Conservation (phyloP, 2,329 filamentous ascomycete species). For the Eutypa lata region DNA sequence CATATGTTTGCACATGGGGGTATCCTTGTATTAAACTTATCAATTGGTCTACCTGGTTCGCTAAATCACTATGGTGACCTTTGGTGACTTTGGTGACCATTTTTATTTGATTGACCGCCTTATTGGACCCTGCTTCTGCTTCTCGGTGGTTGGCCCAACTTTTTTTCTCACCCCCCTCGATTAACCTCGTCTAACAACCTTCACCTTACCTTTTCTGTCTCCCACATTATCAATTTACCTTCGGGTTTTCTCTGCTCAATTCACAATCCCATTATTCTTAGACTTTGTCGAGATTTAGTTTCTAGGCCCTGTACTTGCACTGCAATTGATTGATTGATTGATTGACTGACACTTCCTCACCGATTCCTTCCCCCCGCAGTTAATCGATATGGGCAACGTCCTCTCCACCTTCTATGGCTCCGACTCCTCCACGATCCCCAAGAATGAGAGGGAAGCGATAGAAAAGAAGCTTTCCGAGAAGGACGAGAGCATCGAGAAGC, state of each 20-base stretch:
- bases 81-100: not conserved
- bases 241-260: not conserved
- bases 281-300: not conserved
- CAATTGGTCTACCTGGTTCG: too few relatives aligned
- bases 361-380: not conserved
- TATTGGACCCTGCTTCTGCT: not conserved
- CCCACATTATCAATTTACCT: not conserved
- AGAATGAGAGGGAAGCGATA: constrained; percentile 29
- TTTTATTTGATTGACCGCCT: not conserved
- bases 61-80: too few relatives aligned
- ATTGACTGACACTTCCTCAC: not conserved
- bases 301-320: too few relatives aligned
- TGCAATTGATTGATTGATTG: not conserved
- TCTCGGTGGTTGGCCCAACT: not conserved
- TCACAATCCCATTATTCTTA: not conserved
- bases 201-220: not conserved
- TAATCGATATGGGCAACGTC: constrained; percentile 35
- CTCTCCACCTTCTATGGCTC: constrained; percentile 36
- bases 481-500: constrained; percentile 32
- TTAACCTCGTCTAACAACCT: not conserved
- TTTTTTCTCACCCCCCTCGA: not conserved
- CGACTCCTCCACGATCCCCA: constrained; percentile 27
- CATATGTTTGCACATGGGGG: too few relatives aligned
- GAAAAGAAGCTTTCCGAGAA: constrained; percentile 38
- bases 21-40: too few relatives aligned